Conservation (phyloP, 345 rosid species). For the Eucalyptus curtisii region DNA sequence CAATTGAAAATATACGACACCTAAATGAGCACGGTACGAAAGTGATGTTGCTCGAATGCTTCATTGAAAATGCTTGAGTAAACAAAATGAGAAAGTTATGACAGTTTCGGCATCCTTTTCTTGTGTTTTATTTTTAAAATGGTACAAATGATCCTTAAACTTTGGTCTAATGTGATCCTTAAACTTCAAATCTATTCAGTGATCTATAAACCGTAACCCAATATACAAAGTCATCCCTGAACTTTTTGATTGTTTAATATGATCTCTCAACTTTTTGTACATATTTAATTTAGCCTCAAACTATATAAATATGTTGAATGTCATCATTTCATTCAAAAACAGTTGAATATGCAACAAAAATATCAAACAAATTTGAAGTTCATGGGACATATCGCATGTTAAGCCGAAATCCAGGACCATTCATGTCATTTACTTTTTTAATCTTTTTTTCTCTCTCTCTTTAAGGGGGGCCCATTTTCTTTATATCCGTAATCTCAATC, state of each 20-base stretch:
- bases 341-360: too few species aligned
- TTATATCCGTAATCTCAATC: not conserved
- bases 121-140: rapidly evolving
- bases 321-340: too few species aligned
- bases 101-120: rapidly evolving
- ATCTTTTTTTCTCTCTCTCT: rapidly evolving
- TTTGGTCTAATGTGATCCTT: rapidly evolving
- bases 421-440: rapidly evolving
- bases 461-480: rapidly evolving
- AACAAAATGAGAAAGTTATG: not conserved
- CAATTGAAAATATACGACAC: rapidly evolving
- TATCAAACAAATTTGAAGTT: rapidly evolving
- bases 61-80: too few species aligned
- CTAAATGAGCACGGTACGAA: rapidly evolving
- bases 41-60: rapidly evolving
- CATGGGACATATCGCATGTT: rapidly evolving
- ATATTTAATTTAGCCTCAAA: rapidly evolving
- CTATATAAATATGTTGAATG: rapidly evolving
- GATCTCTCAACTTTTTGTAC: rapidly evolving
- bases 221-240: rapidly evolving
- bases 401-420: rapidly evolving
- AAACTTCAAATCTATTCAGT: rapidly evolving
- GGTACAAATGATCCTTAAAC: not conserved
- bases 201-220: rapidly evolving
- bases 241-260: too few species aligned